Base-by-base conservation (phyloP, 345 rosid species). In the Pistacia atlantica region DNA sequence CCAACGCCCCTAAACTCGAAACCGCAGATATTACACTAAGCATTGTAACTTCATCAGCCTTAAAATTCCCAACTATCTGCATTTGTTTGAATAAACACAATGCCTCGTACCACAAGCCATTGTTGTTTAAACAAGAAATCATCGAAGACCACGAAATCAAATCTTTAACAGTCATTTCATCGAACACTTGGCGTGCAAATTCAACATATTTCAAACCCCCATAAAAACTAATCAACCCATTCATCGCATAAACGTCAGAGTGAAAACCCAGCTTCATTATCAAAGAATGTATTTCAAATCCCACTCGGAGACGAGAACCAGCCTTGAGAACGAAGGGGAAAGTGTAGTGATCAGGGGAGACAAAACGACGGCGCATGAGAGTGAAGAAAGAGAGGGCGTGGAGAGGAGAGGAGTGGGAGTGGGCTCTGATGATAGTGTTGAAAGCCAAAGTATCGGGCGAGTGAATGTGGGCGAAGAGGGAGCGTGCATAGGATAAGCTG, bases 271-370 rank as follows among this genome's bases (percentile, higher is more conserved):
- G 79, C 82, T 89, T 89, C 7, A 71, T 18, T 9, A 83, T 64
- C 38, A 89, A 75, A 1, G 88, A 81, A 35, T 89, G 90, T 45
- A 83, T 72, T 33, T 72, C 79, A 45, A 33, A 45, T 12, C 82
- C 83, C 17, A 37, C 35, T 25, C 42, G 83, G 72, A 87, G 86
- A 7, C 84, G 81, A 9, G 84, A 82, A 52, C 81, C 78, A 18
- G 90, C 85, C 80, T 87, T 89, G 72, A 89, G 87, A n/a, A 86
- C 86, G 72, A 83, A 84, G 45, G 89, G 93, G 77, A 89, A 87
- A 67, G 93, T 89, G 83, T 79, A 87, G 81, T 84, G 78, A 72
- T 89, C 89, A 0, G 85, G 80, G 1, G 83, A 42, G 17, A 84
- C 63, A 64, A 80, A 78, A 22, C 62, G 49, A n/a, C 78, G 79